Evolutionary conservation across 371 early-diverging fungal species (phyloP), one percentile per base, ranked within the genome.

Genomic region (Rhizopus delemar): DNA sequence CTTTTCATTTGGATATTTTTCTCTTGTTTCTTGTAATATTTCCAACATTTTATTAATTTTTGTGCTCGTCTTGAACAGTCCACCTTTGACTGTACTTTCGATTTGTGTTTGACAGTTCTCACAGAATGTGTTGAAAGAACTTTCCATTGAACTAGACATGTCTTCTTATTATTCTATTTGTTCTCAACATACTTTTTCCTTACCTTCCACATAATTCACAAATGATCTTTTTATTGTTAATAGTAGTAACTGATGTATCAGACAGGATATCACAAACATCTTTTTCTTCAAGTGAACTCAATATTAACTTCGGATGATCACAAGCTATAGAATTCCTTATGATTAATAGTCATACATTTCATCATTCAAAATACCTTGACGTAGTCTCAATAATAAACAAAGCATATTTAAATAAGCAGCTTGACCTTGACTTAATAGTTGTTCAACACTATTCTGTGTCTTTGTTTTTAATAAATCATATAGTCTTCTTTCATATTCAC

Each of bases 301-400:
- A 64, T 11, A 91, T 86, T 8, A 92, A 74, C 57, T 85, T 86
- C 5, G 92, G 93, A 65, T 93, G 92, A 58, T 86, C 79, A 63
- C 87, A 82, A n/a, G 84, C 86, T 29, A 49, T 16, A 46, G 7
- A 38, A 52, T 29, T 13, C 0, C 2, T 36, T 22, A 22, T 22
- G 2, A 2, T 22, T 22, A 22, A 22, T 22, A 0, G 2, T 22
- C 22, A 22, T 22, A 22, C 22, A 22, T 22, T 22, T 22, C 22
- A 22, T 22, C 22, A 22, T 22, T 22, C 2, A 22, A 22, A 22
- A 22, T 22, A 70, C 70, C 71, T 75, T 79, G 88, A 34, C 82
- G 78, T 32, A 90, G 56, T 33, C 85, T 69, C 16, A 87, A 58
- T 11, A 87, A 56, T 45, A 84, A 60, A 35, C 78, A 75, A 46